Percentiles rank a stretch among this genome's conserved stretches.
Conservation (phyloP, 2,329 filamentous ascomycete genomes). For the Beauveria sp. region DNA sequence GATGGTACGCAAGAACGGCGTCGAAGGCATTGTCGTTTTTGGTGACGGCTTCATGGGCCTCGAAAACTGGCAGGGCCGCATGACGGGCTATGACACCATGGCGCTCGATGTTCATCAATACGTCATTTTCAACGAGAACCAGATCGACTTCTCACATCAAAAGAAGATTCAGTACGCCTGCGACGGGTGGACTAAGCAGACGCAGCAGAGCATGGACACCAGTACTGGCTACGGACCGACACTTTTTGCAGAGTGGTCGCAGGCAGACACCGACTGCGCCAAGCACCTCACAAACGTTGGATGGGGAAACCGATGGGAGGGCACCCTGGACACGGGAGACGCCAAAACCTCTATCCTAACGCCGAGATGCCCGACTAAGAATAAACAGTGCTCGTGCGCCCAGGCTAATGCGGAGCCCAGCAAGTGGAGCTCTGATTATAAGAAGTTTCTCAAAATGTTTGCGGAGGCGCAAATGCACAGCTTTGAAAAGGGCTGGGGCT, state of each 20-base stretch:
- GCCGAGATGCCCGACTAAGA: conserved; percentile 65
- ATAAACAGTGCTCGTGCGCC: conserved; percentile 62
- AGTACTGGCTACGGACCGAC: conserved; percentile 83
- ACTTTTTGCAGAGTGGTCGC: conserved; percentile 93
- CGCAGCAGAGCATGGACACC: conserved; percentile 62
- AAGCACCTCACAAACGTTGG: conserved; percentile 81
- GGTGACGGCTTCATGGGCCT: conserved; percentile 94
- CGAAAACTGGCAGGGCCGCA: conserved; percentile 78
- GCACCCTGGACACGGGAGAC: conserved; percentile 68
- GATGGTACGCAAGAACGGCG: conserved; percentile 68
- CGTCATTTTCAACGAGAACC: conserved; percentile 90
- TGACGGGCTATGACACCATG: conserved; percentile 63
- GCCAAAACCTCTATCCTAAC: conserved; percentile 52
- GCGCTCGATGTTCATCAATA: conserved; percentile 98
- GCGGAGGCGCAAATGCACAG: conserved; percentile 93
- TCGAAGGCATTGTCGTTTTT: conserved; percentile 68
- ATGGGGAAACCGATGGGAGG: conserved; percentile 84
- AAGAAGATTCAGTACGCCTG: conserved; percentile 85
- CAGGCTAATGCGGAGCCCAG: conserved; percentile 66
- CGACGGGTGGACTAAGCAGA: conserved; percentile 75
- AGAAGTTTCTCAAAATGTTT: conserved; percentile 79
- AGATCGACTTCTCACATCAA: conserved; percentile 74
- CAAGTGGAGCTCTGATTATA: conserved; percentile 66
- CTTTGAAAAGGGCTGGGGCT: conserved; percentile 90
- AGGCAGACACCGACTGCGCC: conserved; percentile 94